Evolutionary conservation across 2,329 filamentous ascomycete genomes (phyloP).

Genomic region (Alternaria infectoria): DNA sequence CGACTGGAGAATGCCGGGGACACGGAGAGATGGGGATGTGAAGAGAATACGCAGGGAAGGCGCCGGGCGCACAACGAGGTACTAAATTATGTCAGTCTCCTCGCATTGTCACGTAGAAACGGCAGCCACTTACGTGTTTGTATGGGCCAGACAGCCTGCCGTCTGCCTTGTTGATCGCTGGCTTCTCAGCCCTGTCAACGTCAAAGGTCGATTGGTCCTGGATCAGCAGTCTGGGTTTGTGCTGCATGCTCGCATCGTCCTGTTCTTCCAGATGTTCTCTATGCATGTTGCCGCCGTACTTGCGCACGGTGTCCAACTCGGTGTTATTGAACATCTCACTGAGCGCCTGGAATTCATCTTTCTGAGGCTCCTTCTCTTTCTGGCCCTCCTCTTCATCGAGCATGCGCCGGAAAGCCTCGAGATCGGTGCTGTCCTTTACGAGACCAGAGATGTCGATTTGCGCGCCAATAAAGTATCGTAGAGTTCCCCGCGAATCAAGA

Average conservation of each 20-base stretch:
- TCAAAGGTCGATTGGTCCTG: conserved; percentile 53
- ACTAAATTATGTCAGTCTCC: conserved; percentile 42
- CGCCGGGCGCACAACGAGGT: conserved; percentile 55
- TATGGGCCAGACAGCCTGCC: conserved; percentile 58
- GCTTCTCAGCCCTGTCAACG: conserved; percentile 22
- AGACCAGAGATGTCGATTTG: conserved; percentile 75
- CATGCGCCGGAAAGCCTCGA: conserved; percentile 66
- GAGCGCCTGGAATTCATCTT: conserved; percentile 69
- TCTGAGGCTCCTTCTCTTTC: conserved; percentile 45
- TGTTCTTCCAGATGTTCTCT: conserved; percentile 58
- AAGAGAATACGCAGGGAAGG: conserved; percentile 59
- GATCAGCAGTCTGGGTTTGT: conserved; percentile 56
- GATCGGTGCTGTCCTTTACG: conserved; percentile 68
- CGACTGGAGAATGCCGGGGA: conserved; percentile 58
- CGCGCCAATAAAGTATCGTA: conserved; percentile 74
- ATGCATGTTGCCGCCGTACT: conserved; percentile 69
- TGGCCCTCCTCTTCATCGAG: conserved; percentile 46
- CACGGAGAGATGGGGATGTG: conserved; percentile 57
- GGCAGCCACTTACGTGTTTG: conserved; percentile 58
- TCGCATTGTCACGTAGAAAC: not conserved
- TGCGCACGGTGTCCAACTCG: conserved; percentile 70
- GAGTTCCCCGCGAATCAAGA: conserved; percentile 68
- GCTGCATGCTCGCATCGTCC: conserved; percentile 45
- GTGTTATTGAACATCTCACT: conserved; percentile 72
- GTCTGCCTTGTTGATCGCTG: conserved; percentile 22